Conservation (phyloP, 2,329 filamentous ascomycete genomes). For the Corinectria fuckeliana region DNA sequence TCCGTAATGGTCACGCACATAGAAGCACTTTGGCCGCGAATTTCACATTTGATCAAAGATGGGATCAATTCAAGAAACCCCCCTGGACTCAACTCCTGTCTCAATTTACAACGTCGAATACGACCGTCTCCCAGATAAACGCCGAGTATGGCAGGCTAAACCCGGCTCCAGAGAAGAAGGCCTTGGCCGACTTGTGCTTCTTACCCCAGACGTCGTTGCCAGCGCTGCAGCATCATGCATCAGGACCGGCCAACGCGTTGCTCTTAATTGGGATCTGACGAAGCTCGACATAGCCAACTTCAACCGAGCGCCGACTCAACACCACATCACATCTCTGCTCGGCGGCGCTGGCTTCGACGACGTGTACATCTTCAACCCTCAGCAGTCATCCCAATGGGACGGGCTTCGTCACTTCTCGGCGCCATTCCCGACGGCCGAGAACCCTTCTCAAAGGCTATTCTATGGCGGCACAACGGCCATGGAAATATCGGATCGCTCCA, state of each 20-base stretch:
- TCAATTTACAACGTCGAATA: constrained; percentile 5
- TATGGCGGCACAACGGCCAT: constrained; percentile 55
- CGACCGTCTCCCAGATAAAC: constrained; percentile 52
- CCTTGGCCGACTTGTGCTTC: constrained; percentile 55
- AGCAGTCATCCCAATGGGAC: constrained; percentile 60
- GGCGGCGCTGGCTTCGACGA: constrained; percentile 57
- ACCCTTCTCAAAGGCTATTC: constrained; percentile 48
- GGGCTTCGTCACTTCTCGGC: constrained; percentile 57
- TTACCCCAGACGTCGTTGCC: constrained; percentile 59
- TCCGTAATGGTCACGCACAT: background rate
- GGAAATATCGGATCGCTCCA: constrained; percentile 53
- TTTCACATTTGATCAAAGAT: background rate
- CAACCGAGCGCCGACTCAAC: constrained; percentile 56
- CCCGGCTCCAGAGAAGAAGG: constrained; percentile 58
- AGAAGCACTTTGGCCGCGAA: background rate
- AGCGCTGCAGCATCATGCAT: constrained; percentile 56
- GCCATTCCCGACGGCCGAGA: constrained; percentile 43
- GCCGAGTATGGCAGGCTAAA: constrained; percentile 53
- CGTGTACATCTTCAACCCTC: constrained; percentile 57
- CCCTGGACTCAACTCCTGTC: background rate
- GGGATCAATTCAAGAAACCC: constrained; percentile 4
- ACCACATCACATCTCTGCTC: constrained; percentile 56
- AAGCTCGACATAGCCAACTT: constrained; percentile 63
- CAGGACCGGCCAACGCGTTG: constrained; percentile 56
- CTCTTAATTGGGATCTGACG: constrained; percentile 61